Evolutionary conservation across 2,329 filamentous ascomycete genomes (phyloP).

Genomic region (Penicillium sp.): DNA sequence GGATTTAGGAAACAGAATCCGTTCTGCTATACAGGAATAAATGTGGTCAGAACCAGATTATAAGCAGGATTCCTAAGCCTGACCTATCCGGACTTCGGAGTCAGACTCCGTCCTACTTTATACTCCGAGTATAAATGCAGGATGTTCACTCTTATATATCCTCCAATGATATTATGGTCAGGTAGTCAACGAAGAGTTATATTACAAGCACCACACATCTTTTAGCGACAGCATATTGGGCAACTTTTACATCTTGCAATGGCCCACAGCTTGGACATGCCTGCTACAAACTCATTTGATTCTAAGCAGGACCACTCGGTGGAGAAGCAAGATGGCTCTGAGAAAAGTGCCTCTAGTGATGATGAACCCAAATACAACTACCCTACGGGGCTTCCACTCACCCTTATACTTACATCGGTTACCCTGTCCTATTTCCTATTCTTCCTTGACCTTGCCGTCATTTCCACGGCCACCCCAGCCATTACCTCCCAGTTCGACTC

Average conservation of each 20-base stretch:
- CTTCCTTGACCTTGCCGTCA: conserved; percentile 19
- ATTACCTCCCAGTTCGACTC: conserved; percentile 23
- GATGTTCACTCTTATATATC: neutral
- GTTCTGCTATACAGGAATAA: neutral
- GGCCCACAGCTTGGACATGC: conserved; percentile 12
- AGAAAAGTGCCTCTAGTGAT: conserved; percentile 1
- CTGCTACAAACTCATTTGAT: neutral
- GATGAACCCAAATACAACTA: conserved; percentile 16
- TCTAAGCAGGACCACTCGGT: neutral
- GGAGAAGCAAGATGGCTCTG: conserved; percentile 5
- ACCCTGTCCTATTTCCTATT: conserved; percentile 21
- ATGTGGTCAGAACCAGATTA: too few species aligned
- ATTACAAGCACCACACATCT: neutral
- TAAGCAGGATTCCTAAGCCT: too few species aligned
- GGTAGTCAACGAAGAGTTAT: neutral
- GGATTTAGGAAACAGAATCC: conserved; percentile 4
- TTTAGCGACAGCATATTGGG: neutral
- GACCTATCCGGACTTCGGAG: neutral
- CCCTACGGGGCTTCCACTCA: conserved; percentile 12
- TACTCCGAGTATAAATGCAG: neutral
- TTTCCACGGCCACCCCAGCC: conserved; percentile 19
- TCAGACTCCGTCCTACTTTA: neutral
- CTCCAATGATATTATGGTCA: neutral
- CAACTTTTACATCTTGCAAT: neutral
- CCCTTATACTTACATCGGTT: conserved; percentile 18